Conservation (phyloP, 257 asterid species). For the Fraxinus cuspidata region DNA sequence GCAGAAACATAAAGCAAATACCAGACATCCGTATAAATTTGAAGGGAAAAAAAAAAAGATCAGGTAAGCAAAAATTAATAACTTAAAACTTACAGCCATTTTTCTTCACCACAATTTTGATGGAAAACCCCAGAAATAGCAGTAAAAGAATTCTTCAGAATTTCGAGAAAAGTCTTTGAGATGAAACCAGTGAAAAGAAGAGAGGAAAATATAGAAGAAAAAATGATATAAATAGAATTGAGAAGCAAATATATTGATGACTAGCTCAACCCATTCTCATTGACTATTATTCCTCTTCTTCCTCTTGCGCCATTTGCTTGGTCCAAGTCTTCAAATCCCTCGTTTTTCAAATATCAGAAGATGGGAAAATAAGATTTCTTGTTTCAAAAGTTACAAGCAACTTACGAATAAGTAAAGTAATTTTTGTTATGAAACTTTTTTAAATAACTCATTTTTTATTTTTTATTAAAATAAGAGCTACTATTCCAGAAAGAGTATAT, state of each 20-base stretch:
- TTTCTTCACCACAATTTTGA: background rate
- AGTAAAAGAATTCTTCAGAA: background rate
- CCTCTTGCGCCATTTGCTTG: background rate
- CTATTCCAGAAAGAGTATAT: too few relatives aligned
- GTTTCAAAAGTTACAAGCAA: background rate
- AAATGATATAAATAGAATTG: background rate
- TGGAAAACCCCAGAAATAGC: background rate
- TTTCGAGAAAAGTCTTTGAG: background rate
- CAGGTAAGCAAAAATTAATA: too few relatives aligned
- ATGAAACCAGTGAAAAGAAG: background rate
- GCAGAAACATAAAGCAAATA: background rate
- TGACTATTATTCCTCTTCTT: background rate
- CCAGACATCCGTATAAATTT: too few relatives aligned
- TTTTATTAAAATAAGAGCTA: too few relatives aligned
- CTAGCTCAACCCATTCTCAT: background rate
- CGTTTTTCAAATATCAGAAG: too few relatives aligned
- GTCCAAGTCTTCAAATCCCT: background rate
- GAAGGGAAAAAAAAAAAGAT: too few relatives aligned
- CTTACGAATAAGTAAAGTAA: background rate
- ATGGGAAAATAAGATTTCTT: background rate
- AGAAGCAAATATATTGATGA: background rate
- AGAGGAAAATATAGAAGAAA: background rate
- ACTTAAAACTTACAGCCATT: conserved; percentile 24
- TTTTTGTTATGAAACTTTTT: too few relatives aligned
- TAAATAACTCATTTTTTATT: too few relatives aligned